Evolutionary conservation across 2,329 filamentous ascomycete species (phyloP).

Genomic region (Cladosporium sp.): DNA sequence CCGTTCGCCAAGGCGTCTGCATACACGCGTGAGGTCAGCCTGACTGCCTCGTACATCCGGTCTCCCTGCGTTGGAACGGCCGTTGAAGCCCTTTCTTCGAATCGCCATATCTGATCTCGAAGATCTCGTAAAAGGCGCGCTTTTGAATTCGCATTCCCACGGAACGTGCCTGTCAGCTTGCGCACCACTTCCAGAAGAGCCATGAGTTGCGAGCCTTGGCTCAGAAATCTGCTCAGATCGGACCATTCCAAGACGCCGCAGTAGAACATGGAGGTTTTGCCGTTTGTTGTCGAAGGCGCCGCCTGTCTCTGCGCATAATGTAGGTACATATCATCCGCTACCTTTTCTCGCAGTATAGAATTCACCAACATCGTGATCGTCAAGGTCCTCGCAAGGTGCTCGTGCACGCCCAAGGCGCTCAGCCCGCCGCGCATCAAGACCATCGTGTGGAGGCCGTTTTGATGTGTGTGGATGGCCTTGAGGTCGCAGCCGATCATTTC

Average conservation of each 20-base stretch:
- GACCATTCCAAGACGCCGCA: neutral
- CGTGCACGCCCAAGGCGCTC: conserved; percentile 22
- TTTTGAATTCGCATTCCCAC: neutral
- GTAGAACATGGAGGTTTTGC: conserved; percentile 1
- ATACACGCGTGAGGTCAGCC: conserved; percentile 26
- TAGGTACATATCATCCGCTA: conserved; percentile 10
- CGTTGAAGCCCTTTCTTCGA: neutral
- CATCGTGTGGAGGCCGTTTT: conserved; percentile 27
- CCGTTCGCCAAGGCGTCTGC: conserved; percentile 22
- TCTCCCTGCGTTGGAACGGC: neutral
- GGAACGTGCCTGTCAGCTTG: neutral
- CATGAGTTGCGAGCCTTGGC: neutral
- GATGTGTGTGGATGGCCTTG: conserved; percentile 22
- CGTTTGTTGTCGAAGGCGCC: neutral
- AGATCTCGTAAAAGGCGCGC: neutral
- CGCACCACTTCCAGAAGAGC: neutral
- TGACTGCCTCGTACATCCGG: conserved; percentile 25
- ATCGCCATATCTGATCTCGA: neutral
- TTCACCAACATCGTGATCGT: conserved; percentile 13
- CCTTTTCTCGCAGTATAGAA: conserved; percentile 7
- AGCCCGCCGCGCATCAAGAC: conserved; percentile 28
- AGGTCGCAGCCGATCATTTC: conserved; percentile 29
- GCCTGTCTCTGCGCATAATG: neutral
- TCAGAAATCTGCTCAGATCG: neutral
- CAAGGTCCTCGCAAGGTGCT: conserved; percentile 22